A percentile compares a stretch with the other conserved stretches of the same genome.
Evolutionary conservation across 495 filamentous ascomycete species (phyloP).

Genomic region (Hypoxylon fragiforme): DNA sequence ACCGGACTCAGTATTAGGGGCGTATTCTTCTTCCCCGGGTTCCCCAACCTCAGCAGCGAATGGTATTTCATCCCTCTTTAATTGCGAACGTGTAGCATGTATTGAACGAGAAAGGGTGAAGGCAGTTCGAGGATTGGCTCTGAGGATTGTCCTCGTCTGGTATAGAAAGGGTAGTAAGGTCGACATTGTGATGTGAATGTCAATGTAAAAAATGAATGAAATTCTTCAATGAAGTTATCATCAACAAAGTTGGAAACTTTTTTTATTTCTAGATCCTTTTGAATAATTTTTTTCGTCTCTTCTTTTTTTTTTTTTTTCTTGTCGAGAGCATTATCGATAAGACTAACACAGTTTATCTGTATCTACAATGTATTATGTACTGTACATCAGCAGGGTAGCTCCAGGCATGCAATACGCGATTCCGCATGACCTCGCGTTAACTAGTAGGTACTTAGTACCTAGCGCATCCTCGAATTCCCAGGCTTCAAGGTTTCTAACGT

Average conservation of each 20-base stretch:
- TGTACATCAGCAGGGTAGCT: conserved; percentile 4
- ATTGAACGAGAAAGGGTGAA: conserved; percentile 23
- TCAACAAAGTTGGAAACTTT: neutral
- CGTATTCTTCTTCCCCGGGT: too few species aligned
- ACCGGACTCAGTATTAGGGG: too few species aligned
- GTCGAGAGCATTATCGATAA: neutral
- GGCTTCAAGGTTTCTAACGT: too few species aligned
- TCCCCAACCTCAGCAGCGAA: conserved; percentile 38
- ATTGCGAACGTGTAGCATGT: conserved; percentile 16
- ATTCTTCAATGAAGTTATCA: neutral
- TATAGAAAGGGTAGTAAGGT: conserved; percentile 67
- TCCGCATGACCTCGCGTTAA: conserved; percentile 35
- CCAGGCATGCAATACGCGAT: too few species aligned
- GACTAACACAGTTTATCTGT: neutral
- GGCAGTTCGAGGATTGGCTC: conserved; percentile 28
- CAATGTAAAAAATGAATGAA: neutral
- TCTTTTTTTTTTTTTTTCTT: neutral
- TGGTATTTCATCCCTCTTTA: conserved; percentile 41
- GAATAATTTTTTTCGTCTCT: too few species aligned
- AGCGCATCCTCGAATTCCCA: conserved; percentile 10
- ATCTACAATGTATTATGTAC: neutral
- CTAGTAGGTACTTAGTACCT: too few species aligned
- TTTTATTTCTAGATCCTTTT: too few species aligned
- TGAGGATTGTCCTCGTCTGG: conserved; percentile 65
- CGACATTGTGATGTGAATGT: conserved; percentile 36